Evolutionary conservation across 139 green algal species (phyloP).

Genomic region (Nannochloris sp.): DNA sequence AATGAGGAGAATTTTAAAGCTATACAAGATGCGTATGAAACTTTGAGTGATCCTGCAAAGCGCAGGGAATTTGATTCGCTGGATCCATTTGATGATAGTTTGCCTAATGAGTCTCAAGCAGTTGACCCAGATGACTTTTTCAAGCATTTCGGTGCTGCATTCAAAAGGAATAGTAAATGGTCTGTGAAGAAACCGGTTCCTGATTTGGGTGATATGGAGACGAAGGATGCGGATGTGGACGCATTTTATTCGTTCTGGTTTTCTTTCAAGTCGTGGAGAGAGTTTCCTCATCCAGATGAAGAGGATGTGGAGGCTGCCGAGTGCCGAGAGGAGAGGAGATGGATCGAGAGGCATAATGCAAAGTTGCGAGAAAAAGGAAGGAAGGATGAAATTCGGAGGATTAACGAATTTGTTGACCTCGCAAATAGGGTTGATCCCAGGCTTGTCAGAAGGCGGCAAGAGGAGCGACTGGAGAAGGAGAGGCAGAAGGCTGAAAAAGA

Average conservation of each 20-base stretch:
- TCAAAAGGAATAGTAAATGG: slow-evolving; percentile 84
- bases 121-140: slow-evolving; percentile 76
- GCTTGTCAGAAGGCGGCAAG: slow-evolving; percentile 55
- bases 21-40: slow-evolving; percentile 77
- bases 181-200: slow-evolving; percentile 54
- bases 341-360: slow-evolving; percentile 86
- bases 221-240: slow-evolving; percentile 44
- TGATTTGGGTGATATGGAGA: slow-evolving; percentile 57
- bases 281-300: slow-evolving; percentile 94
- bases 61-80: slow-evolving; percentile 81
- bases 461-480: slow-evolving; percentile 49
- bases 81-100: slow-evolving; percentile 90
- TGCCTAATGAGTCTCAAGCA: slow-evolving; percentile 47
- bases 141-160: slow-evolving; percentile 86
- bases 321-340: slow-evolving; percentile 65
- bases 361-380: slow-evolving; percentile 90
- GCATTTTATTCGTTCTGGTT: slow-evolving; percentile 97
- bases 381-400: slow-evolving; percentile 81
- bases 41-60: slow-evolving; percentile 65
- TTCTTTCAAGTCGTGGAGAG: slow-evolving; percentile 80
- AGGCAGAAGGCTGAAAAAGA: slow-evolving; percentile 31
- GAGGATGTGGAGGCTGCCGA: slow-evolving; percentile 76
- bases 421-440: slow-evolving; percentile 76
- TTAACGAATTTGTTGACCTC: slow-evolving; percentile 83
- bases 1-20: slow-evolving; percentile 77